These are phyloP conservation scores for Hericium alpestre DNA, from an alignment of 768 basidiomycete genomes.

Conservation along the genomic window DNA sequence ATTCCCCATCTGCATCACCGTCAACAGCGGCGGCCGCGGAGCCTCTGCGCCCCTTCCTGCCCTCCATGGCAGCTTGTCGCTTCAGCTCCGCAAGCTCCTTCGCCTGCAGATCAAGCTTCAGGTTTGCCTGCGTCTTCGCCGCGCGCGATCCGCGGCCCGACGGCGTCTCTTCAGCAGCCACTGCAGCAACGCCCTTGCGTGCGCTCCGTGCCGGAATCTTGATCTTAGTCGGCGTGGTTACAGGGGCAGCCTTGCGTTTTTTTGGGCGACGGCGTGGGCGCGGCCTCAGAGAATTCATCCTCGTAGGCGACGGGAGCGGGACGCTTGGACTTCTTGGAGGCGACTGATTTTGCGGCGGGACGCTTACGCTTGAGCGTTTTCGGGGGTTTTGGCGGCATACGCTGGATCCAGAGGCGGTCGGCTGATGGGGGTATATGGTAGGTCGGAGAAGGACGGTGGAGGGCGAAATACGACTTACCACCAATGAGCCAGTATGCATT, in stretches of 20 bases:
- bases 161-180: conserved; percentile 8
- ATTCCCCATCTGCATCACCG: not conserved
- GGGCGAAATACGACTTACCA: conserved; percentile 30
- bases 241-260: conserved; percentile 15
- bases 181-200: conserved; percentile 1
- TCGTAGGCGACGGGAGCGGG: conserved; percentile 7
- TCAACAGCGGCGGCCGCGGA: not conserved
- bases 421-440: conserved; percentile 27
- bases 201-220: conserved; percentile 5
- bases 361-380: conserved; percentile 30
- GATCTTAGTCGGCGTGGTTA: not conserved
- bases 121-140: conserved; percentile 63
- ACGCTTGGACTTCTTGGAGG: conserved; percentile 14
- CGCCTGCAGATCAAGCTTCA: conserved; percentile 57
- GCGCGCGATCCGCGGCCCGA: conserved; percentile 42
- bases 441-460: not conserved
- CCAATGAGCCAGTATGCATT: conserved; percentile 87
- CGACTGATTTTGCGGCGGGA: conserved; percentile 22
- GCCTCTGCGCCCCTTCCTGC: conserved; percentile 5
- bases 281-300: conserved; percentile 15
- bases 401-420: conserved; percentile 81
- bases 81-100: conserved; percentile 57
- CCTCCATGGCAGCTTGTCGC: conserved; percentile 31
- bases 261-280: conserved; percentile 7
- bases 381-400: conserved; percentile 43